Evolutionary conservation across 1,284 basidiomycete species (phyloP).

Genomic region (Kalmanozyma brasiliensis): DNA sequence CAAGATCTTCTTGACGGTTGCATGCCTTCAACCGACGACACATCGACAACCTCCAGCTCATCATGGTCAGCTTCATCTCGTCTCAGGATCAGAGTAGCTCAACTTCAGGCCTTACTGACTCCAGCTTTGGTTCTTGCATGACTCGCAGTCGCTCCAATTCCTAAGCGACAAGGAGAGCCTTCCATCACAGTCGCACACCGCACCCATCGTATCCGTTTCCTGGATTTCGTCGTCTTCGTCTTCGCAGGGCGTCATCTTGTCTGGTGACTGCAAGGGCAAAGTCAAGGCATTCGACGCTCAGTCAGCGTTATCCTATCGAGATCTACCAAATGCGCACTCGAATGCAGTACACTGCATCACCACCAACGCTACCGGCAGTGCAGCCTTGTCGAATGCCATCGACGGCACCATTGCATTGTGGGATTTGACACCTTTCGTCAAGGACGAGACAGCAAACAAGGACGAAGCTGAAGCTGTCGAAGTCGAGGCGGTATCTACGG

Average conservation of each 20-base stretch:
- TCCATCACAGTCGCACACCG: constrained; percentile 24
- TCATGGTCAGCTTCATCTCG: constrained; percentile 1
- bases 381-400: constrained; percentile 24
- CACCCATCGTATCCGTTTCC: constrained; percentile 36
- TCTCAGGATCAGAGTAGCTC: neutral
- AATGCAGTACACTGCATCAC: constrained; percentile 38
- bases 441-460: neutral
- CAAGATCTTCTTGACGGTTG: constrained; percentile 3
- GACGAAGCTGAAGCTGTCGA: neutral
- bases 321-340: constrained; percentile 15
- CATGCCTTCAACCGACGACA: neutral
- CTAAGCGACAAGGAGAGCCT: constrained; percentile 39
- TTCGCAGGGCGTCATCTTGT: constrained; percentile 19
- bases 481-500: neutral
- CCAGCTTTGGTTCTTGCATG: no score
- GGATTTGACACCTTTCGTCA: constrained; percentile 14
- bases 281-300: constrained; percentile 27
- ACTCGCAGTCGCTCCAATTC: constrained; percentile 42
- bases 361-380: constrained; percentile 5
- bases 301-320: constrained; percentile 9
- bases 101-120: neutral
- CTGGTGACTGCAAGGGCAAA: constrained; percentile 23
- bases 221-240: constrained; percentile 26
- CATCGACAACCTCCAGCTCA: no score
- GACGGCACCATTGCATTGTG: constrained; percentile 42